Conservation (phyloP, 2,329 filamentous ascomycete species). For the Macrophomina phaseolina region DNA sequence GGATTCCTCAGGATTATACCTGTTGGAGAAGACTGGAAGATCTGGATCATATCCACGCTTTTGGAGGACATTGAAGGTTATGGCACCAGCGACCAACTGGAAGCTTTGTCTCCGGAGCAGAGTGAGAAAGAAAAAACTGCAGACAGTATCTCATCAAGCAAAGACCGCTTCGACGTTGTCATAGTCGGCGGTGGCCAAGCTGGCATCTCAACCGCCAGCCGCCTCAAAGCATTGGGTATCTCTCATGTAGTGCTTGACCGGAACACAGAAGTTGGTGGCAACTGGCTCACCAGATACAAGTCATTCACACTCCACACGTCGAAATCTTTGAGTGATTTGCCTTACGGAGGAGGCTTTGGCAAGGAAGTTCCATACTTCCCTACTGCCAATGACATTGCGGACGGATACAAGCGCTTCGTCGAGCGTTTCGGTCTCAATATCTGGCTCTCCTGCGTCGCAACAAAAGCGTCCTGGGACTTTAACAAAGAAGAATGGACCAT, state of each 20-base stretch:
- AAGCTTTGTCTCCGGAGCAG: conserved; percentile 30
- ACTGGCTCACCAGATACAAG: conserved; percentile 55
- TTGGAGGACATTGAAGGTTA: conserved; percentile 46
- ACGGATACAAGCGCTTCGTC: conserved; percentile 47
- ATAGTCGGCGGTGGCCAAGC: conserved; percentile 51
- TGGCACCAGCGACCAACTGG: conserved; percentile 33
- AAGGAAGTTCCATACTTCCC: conserved; percentile 35
- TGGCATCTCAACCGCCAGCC: conserved; percentile 51
- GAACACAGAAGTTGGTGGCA: conserved; percentile 50
- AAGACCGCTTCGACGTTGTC: conserved; percentile 25
- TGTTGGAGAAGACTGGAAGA: conserved; percentile 43
- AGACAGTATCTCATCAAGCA: conserved; percentile 37
- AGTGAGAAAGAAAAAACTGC: conserved; percentile 38
- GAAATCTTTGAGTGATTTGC: conserved; percentile 48
- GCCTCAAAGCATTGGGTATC: conserved; percentile 51
- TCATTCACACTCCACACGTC: conserved; percentile 50
- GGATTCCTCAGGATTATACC: conserved; percentile 43
- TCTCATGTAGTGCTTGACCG: conserved; percentile 53
- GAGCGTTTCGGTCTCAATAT: conserved; percentile 47
- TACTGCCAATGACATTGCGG: conserved; percentile 42
- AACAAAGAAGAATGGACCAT: conserved; percentile 46
- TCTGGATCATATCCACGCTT: conserved; percentile 47
- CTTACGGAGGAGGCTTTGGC: conserved; percentile 44
- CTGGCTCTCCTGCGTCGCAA: conserved; percentile 45
- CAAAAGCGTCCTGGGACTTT: conserved; percentile 48